Evolutionary conservation across 2,329 filamentous ascomycete species (phyloP).

Genomic region (Cordyceps javanica): DNA sequence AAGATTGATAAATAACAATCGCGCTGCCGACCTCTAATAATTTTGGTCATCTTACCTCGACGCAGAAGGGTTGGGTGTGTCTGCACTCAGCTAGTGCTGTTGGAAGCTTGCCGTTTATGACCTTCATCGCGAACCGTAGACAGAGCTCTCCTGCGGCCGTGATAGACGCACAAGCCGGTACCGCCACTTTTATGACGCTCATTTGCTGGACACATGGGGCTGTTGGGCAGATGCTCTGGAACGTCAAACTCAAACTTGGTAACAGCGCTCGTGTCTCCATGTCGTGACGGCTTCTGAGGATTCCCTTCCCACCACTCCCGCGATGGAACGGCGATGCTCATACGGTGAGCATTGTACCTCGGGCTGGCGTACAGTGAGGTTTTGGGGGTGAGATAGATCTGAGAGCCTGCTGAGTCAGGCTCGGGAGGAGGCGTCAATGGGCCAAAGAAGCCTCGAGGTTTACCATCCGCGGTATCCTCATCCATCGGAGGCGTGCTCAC

Average conservation of each 20-base stretch:
- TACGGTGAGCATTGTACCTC: constrained; percentile 17
- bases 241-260: constrained; percentile 41
- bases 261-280: constrained; percentile 15
- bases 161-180: constrained; percentile 44
- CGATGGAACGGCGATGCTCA: constrained; percentile 19
- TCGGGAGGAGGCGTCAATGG: constrained; percentile 29
- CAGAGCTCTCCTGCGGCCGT: constrained; percentile 30
- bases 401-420: constrained; percentile 4
- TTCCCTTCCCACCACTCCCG: constrained; percentile 33
- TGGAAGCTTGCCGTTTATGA: constrained; percentile 19
- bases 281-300: constrained; percentile 19
- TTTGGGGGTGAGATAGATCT: not conserved
- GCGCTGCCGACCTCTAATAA: not conserved
- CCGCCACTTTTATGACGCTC: constrained; percentile 37
- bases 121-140: constrained; percentile 18
- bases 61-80: too few species aligned
- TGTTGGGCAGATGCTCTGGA: constrained; percentile 44
- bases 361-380: constrained; percentile 15
- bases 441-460: constrained; percentile 37
- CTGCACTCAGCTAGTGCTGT: not conserved
- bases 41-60: not conserved
- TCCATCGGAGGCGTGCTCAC: constrained; percentile 41
- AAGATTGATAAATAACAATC: too few species aligned
- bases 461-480: constrained; percentile 31
- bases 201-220: constrained; percentile 47